Percentiles rank a stretch among this genome's conserved stretches.
Conservation (phyloP, 2,329 filamentous ascomycete species). For the Hypocreales sp. region DNA sequence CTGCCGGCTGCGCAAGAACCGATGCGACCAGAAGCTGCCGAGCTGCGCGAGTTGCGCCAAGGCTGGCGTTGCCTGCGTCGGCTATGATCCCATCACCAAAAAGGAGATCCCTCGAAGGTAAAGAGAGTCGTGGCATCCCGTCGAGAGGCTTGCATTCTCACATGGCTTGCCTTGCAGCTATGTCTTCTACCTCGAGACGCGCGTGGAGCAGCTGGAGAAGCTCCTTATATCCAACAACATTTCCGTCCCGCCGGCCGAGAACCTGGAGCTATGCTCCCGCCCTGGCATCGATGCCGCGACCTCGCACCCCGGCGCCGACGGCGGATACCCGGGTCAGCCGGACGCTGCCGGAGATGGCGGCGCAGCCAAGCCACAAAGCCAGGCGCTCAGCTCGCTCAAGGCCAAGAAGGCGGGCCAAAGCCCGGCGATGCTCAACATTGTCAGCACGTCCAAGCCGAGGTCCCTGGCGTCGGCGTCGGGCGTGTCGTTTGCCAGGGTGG, state of each 20-base stretch:
- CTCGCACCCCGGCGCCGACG: conserved; percentile 16
- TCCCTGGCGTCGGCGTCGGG: conserved; percentile 77
- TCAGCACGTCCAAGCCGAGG: conserved; percentile 62
- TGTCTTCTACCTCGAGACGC: conserved; percentile 84
- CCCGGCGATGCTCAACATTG: conserved; percentile 53
- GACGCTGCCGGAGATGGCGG: conserved; percentile 12
- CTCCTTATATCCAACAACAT: conserved; percentile 56
- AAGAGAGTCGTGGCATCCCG: too few relatives aligned
- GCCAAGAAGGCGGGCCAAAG: conserved; percentile 17
- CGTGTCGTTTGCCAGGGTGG: conserved; percentile 86
- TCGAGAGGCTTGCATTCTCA: too few relatives aligned
- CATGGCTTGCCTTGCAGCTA: conserved; percentile 52
- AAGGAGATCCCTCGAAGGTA: conserved; percentile 85
- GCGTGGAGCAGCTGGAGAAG: conserved; percentile 69
- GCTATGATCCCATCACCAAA: conserved; percentile 94
- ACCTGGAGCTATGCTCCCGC: conserved; percentile 50
- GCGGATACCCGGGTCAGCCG: conserved; percentile 16
- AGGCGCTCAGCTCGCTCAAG: conserved; percentile 17
- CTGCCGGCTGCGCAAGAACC: conserved; percentile 82
- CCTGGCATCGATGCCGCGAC: conserved; percentile 20
- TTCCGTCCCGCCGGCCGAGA: conserved; percentile 52
- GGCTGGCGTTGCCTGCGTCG: conserved; percentile 79
- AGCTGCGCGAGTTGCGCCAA: conserved; percentile 88
- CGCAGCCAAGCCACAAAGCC: conserved; percentile 12
- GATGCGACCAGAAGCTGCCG: conserved; percentile 85